phyloP scores from a whole-genome alignment of 305 asterid genomes.

The Fraxinus sp. region DNA sequence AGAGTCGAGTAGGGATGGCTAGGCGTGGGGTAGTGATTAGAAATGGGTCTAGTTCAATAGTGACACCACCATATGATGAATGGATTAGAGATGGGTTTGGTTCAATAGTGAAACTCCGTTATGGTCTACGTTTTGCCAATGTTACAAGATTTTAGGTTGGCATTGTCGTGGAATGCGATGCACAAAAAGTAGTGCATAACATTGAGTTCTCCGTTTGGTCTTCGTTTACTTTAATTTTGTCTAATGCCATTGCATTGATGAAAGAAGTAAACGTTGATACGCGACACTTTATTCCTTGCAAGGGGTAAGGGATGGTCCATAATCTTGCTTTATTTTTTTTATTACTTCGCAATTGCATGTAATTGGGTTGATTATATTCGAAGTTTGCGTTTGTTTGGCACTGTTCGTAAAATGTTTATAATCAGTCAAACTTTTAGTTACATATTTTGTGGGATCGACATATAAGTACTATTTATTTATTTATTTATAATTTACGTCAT shows the following conservation, averaged over 20 bases:
- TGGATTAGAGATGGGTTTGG: background rate
- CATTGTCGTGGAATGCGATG: background rate
- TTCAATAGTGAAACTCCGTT: background rate
- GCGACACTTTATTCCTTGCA: background rate
- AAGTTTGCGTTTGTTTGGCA: background rate
- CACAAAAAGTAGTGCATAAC: background rate
- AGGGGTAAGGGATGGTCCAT: background rate
- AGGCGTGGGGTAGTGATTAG: background rate
- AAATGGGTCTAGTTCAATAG: background rate
- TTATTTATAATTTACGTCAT: background rate
- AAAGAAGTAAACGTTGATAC: background rate
- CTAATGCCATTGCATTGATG: background rate
- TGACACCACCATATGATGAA: background rate
- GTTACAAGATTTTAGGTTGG: background rate
- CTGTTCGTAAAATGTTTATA: too few species aligned
- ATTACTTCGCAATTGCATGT: background rate
- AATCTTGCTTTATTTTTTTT: background rate
- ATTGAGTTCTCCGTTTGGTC: background rate
- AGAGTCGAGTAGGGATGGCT: background rate
- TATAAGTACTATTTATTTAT: background rate
- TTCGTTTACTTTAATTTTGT: background rate
- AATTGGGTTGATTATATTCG: background rate
- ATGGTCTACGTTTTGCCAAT: background rate
- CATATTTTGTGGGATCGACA: background rate
- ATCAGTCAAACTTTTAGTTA: background rate